Conservation (phyloP, 2,329 filamentous ascomycete genomes). For the Alternaria solani region DNA sequence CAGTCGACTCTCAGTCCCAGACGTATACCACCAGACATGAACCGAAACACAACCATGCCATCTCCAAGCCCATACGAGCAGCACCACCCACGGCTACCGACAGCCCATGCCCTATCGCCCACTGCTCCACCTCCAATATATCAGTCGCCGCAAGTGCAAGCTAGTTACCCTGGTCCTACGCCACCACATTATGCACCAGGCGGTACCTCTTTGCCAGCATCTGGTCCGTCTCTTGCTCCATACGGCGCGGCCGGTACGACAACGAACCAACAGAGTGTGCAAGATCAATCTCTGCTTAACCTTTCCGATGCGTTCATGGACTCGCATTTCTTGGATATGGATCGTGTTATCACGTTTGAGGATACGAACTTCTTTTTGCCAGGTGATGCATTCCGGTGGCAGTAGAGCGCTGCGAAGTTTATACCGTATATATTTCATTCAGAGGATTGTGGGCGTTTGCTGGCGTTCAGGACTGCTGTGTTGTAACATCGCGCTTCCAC, state of each 20-base stretch:
- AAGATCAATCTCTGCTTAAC: conserved; percentile 42
- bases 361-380: conserved; percentile 46
- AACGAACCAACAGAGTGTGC: conserved; percentile 27
- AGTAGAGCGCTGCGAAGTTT: too few relatives aligned
- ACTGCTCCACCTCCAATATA: conserved; percentile 7
- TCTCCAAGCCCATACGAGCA: conserved; percentile 15
- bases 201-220: neutral
- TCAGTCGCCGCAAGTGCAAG: neutral
- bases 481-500: too few relatives aligned
- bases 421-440: too few relatives aligned
- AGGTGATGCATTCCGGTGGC: conserved; percentile 40
- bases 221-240: conserved; percentile 5
- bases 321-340: conserved; percentile 44
- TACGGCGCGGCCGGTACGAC: neutral
- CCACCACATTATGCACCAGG: conserved; percentile 12
- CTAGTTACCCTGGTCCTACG: conserved; percentile 2
- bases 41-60: neutral
- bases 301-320: conserved; percentile 46
- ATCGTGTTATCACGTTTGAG: conserved; percentile 48
- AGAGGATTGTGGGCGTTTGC: too few relatives aligned
- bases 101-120: neutral
- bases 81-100: neutral
- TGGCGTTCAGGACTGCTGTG: too few relatives aligned
- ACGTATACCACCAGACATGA: conserved; percentile 13
- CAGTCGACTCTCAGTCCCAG: conserved; percentile 25